Evolutionary conservation across 805 yeast species (phyloP), one percentile per base, ranked within the genome.

Genomic region (Candida chilensis): DNA sequence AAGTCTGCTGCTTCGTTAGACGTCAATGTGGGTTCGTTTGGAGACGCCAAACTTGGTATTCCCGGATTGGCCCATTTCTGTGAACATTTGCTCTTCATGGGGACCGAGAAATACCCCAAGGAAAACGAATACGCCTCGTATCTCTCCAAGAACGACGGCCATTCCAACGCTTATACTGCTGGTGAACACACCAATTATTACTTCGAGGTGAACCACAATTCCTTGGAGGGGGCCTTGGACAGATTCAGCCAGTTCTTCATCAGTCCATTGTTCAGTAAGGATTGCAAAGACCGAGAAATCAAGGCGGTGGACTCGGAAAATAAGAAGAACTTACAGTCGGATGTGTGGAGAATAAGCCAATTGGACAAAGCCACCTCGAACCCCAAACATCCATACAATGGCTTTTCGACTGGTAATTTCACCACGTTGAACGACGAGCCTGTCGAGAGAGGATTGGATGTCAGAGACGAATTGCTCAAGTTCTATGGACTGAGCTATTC

Each of bases 241-340:
- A 66, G 97, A 43, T 90, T 90, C 53, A 72, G 95, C 4, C 97
- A 90, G 51, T 90, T 90, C 50, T 90, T 90, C 61, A 80, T 88
- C 20, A 52, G 73, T 17, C 98, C 98, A 1, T 60, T 90, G 41
- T 90, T 90, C 46, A 61, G 66, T 38, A 60, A 42, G 40, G 64
- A 74, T 38, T 79, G 96, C 48, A 84, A 86, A 48, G 95, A 87
- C 47, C 69, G 96, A 33, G 98, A 90, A 54, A 82, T 90, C 44
- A 74, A 77, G 38, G 97, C 97, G 2, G 97, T 90, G 7, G 96
- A 90, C 54, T 82, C 95, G 22, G 98, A 90, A 57, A 86, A 90
- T 60, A 90, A 87, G 52, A 90, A 92, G 59, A 90, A 90, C 50
- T 61, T 92, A 31, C 97, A 90, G 53, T 81, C 70, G 48, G 98